Evolutionary conservation across 345 rosid species (phyloP), one percentile per base, ranked within the genome.

Genomic region (Dipteronia sinensis): DNA sequence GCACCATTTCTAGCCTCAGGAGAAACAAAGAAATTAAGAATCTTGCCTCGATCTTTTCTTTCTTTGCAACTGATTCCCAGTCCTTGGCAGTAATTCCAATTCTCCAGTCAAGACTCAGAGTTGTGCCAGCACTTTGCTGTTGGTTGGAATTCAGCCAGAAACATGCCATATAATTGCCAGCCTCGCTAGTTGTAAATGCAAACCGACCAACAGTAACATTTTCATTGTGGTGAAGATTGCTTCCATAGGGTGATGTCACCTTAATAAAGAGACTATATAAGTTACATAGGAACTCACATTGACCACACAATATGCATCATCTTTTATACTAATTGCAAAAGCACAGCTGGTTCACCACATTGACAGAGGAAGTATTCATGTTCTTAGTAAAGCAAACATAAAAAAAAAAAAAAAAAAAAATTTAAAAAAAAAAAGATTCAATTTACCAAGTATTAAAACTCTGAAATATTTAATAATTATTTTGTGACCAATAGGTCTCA

Each of bases 21-120:
- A 38, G 51, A 46, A 46, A 44, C 23, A 12, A n/a, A 44, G 55
- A 10, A 63, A 49, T 55, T 17, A 44, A 20, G 72, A 73, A 75
- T 65, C 91, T 83, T 76, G 82, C 97, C 97, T 96, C 97, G 53
- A 96, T 91, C 82, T 96, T 92, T 80, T 96, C 97, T 75, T 92
- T 94, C 81, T 77, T 94, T 5, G 97, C 98, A 77, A 95, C 95
- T 42, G 98, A 90, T 17, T 93, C 97, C 99, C 99, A 96, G 83
- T 96, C 98, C 86, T 94, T 94, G 4, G 99, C 93, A 1, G 95
- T 90, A 15, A 94, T 90, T 71, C 99, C 99, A 51, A 72, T 90
- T 88, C 84, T 94, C 99, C 98, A 95, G 69, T 95, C 98, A 51
- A 95, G 80, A 66, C 92, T 88, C 67, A 95, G 85, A 73, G 91